Conservation (phyloP, 1,139 yeast genomes). For the Saccharomyces pastorianus region DNA sequence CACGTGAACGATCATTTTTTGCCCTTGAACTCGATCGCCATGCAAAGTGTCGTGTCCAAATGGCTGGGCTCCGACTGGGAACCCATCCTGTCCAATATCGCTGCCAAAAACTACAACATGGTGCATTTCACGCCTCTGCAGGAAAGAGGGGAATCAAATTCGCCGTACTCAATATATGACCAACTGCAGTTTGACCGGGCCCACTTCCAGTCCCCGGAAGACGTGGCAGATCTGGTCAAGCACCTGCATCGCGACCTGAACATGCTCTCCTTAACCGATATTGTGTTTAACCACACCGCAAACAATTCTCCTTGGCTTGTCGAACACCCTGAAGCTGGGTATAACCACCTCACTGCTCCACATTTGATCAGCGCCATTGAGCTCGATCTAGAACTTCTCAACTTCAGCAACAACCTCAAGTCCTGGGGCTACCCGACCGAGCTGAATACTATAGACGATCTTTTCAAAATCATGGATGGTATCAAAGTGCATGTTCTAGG, state of each 20-base stretch:
- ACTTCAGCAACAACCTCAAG: constrained; percentile 51
- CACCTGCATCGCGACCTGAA: constrained; percentile 49
- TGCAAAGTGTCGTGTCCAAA: constrained; percentile 83
- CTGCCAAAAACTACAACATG: constrained; percentile 83
- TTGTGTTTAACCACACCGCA: constrained; percentile 93
- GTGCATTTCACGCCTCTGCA: constrained; percentile 93
- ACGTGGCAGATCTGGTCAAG: constrained; percentile 41
- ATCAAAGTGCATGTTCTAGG: constrained; percentile 59
- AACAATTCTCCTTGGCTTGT: constrained; percentile 78
- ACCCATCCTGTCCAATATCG: constrained; percentile 49
- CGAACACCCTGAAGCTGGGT: constrained; percentile 86
- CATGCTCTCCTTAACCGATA: constrained; percentile 76
- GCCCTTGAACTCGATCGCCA: constrained; percentile 70
- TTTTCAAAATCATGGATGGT: constrained; percentile 55
- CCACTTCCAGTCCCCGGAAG: constrained; percentile 45
- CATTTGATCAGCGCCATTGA: constrained; percentile 80
- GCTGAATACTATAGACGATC: constrained; percentile 44
- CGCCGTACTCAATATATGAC: constrained; percentile 88
- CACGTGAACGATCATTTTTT: constrained; percentile 47
- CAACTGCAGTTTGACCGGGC: constrained; percentile 69
- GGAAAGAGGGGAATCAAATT: constrained; percentile 76
- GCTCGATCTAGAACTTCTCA: constrained; percentile 58
- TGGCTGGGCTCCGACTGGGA: constrained; percentile 86
- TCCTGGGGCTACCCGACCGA: constrained; percentile 53
- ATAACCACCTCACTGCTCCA: constrained; percentile 80